Conservation (phyloP, 1,284 basidiomycete species). For the Hymenochaete sp. region DNA sequence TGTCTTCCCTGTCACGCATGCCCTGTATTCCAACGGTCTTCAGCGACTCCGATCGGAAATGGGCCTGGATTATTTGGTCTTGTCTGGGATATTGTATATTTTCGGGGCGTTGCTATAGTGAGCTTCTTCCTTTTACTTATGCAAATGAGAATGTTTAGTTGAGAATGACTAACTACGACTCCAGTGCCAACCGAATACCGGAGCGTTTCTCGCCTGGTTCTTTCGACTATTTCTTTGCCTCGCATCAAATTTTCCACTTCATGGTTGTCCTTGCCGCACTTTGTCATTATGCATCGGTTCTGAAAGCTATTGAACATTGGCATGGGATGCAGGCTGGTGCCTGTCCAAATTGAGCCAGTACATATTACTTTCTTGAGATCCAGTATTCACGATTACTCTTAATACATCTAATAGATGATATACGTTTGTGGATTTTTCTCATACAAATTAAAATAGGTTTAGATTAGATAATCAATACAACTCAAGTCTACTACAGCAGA, state of each 20-base stretch:
- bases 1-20: slow-evolving; percentile 64
- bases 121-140: slow-evolving; percentile 31
- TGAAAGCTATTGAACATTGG: slow-evolving; percentile 49
- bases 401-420: too few species aligned
- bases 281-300: slow-evolving; percentile 60
- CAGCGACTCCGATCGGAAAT: slow-evolving; percentile 47
- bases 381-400: too few species aligned
- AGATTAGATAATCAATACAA: too few species aligned
- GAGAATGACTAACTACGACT: background rate
- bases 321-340: slow-evolving; percentile 29
- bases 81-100: slow-evolving; percentile 67
- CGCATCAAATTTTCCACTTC: slow-evolving; percentile 84
- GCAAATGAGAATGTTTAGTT: too few species aligned
- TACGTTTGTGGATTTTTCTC: too few species aligned
- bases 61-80: slow-evolving; percentile 61
- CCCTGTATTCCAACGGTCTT: slow-evolving; percentile 50
- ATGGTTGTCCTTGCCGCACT: slow-evolving; percentile 74
- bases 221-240: slow-evolving; percentile 75
- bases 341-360: too few species aligned
- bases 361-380: too few species aligned
- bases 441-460: too few species aligned
- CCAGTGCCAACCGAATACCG: slow-evolving; percentile 74
- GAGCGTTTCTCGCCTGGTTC: slow-evolving; percentile 70
- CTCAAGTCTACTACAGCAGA: too few species aligned
- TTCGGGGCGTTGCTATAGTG: slow-evolving; percentile 75